Base-by-base conservation (phyloP, 2,329 filamentous ascomycete genomes). In the Nemania diffusa region DNA sequence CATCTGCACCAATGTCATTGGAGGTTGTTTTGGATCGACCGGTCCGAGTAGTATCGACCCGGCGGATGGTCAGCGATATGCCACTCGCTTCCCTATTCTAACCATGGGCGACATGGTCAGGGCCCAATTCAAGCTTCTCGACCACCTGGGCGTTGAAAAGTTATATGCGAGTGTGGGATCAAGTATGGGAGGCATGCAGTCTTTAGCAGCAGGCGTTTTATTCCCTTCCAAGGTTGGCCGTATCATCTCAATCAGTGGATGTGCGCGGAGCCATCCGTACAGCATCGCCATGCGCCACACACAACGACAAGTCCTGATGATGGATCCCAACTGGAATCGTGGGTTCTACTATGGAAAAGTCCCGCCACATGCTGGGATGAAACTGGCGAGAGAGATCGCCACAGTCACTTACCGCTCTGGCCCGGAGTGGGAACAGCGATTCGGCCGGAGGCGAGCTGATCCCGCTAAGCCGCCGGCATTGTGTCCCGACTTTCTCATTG, bases 151-250 rank as follows among this genome's bases (percentile, higher is more conserved):
- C 5, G 91, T 99, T 52, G 77, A 87, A 26, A 92, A 89, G 75
- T 85, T 99, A 9, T 93, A 97, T 78, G 96, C 96, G 20, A 97
- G 93, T 66, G 95, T 99, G 22, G 96, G 96, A 15, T 93, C 93
- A 5, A 97, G 93, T 79, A 99, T 99, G 96, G 96, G 96, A 60
- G 96, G 96, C 62, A 99, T 99, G 96, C 95, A 97, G 78, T 96
- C 92, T 73, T 86, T 99, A 5, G 94, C 94, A 7, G 92, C 93
- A 0, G 96, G 93, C 3, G 89, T 92, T 0, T 81, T 97, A 32
- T 97, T 95, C 78, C 92, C 94, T 0, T 88, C 92, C 44, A 87
- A 95, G 37, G 91, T 99, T 2, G 89, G 89, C 44, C 90, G 91
- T 71, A 88, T 99, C 69, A 92, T 94, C 42, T 95, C 90, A 75